Conservation (phyloP, 768 basidiomycete species). For the Lyophyllum shimeji region DNA sequence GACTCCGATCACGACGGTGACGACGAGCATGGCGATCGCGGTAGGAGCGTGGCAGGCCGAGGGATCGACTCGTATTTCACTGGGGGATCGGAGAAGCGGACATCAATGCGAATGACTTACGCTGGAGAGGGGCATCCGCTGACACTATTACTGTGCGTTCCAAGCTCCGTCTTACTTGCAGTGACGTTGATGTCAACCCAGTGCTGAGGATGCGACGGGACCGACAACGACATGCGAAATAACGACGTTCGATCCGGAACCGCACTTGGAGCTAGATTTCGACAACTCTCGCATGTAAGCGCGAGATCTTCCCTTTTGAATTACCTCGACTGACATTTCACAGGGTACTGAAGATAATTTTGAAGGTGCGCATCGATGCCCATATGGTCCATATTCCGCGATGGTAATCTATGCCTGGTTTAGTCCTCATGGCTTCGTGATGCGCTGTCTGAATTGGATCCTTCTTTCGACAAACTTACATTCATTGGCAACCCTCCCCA, state of each 20-base stretch:
- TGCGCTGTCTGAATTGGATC: conserved; percentile 87
- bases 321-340: not conserved
- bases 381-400: not conserved
- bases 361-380: conserved; percentile 55
- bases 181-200: conserved; percentile 22
- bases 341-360: conserved; percentile 79
- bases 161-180: not conserved
- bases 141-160: conserved; percentile 71
- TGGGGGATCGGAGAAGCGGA: conserved; percentile 57
- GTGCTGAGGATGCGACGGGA: conserved; percentile 75
- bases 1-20: conserved; percentile 44
- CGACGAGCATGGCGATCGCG: conserved; percentile 36
- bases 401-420: not conserved
- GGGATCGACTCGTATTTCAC: conserved; percentile 62
- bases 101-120: conserved; percentile 86
- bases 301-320: not conserved
- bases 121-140: conserved; percentile 76
- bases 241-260: conserved; percentile 81
- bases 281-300: conserved; percentile 62
- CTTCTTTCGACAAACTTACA: conserved; percentile 82
- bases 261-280: conserved; percentile 77
- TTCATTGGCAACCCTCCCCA: conserved; percentile 74
- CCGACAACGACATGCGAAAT: conserved; percentile 89
- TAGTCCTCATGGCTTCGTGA: conserved; percentile 92
- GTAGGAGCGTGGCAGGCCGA: conserved; percentile 20